A percentile compares a stretch with the other conserved stretches of the same genome.
Conservation (phyloP, 306 rosid species). For the Myrica gale region DNA sequence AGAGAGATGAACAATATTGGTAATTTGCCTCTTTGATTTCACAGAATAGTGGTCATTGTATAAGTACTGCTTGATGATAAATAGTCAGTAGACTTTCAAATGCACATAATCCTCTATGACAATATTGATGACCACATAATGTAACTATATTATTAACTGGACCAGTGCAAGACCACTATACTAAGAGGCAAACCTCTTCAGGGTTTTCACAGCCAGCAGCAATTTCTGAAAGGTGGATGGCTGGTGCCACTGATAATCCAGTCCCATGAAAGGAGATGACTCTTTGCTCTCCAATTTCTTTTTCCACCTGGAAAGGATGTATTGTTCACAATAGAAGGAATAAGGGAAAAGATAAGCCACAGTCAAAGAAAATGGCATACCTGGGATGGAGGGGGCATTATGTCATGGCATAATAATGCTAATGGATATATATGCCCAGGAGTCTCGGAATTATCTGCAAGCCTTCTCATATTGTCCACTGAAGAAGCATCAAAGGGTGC, state of each 20-base stretch:
- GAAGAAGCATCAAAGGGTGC: conserved; percentile 90
- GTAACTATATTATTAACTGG: conserved; percentile 12
- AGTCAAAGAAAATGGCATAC: conserved; percentile 41
- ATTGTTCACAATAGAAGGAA: conserved; percentile 16
- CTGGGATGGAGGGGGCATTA: conserved; percentile 93
- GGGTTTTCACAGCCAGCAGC: conserved; percentile 47
- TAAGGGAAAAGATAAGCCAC: conserved; percentile 15
- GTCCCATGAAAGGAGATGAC: conserved; percentile 64
- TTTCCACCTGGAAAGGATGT: conserved; percentile 64
- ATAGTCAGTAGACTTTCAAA: background rate
- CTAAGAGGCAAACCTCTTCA: conserved; percentile 61
- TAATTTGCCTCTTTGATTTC: background rate
- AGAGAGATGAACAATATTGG: background rate
- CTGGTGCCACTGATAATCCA: conserved; percentile 80
- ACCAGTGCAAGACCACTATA: conserved; percentile 19
- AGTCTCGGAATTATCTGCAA: conserved; percentile 73
- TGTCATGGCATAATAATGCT: conserved; percentile 75
- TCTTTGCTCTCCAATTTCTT: conserved; percentile 93
- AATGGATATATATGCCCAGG: conserved; percentile 90
- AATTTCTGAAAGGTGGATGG: conserved; percentile 51
- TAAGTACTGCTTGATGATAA: background rate
- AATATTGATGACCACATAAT: conserved; percentile 1
- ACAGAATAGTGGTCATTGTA: background rate
- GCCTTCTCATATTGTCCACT: conserved; percentile 94
- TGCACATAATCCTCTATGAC: background rate